Conservation (phyloP, 306 rosid species). For the Casuarina cunninghamiana region DNA sequence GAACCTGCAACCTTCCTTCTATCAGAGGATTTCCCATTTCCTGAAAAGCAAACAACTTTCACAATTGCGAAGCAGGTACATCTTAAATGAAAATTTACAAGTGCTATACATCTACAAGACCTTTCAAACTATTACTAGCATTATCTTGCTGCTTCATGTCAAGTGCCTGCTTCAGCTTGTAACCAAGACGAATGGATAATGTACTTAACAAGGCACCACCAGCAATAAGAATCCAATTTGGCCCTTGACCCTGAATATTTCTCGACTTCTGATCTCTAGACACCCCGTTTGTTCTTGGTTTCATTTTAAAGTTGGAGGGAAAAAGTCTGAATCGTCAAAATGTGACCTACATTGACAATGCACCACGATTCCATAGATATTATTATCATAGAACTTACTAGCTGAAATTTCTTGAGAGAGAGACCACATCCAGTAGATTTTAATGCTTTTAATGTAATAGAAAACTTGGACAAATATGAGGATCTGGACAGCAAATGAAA, state of each 20-base stretch:
- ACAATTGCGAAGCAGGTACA: constrained; percentile 27
- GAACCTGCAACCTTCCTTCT: constrained; percentile 55
- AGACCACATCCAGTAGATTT: neutral
- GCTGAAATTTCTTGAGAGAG: constrained; percentile 1
- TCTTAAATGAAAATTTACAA: constrained; percentile 6
- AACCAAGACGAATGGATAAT: constrained; percentile 78
- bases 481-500: neutral
- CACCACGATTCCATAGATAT: constrained; percentile 3
- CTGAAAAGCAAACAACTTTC: constrained; percentile 40
- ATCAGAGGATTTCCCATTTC: constrained; percentile 53
- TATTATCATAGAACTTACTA: neutral
- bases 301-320: constrained; percentile 51
- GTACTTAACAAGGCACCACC: constrained; percentile 90
- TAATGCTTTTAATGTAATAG: neutral
- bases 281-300: constrained; percentile 50
- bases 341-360: constrained; percentile 42
- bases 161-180: constrained; percentile 80
- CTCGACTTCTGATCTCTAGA: constrained; percentile 58
- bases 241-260: constrained; percentile 55
- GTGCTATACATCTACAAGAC: constrained; percentile 8
- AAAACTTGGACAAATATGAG: neutral
- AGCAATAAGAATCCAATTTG: constrained; percentile 86
- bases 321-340: constrained; percentile 40
- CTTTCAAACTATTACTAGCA: constrained; percentile 36
- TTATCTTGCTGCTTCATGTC: constrained; percentile 66